These are phyloP conservation scores for Leccinum sublutescens DNA, from an alignment of 768 basidiomycete genomes.

Conservation along the genomic window DNA sequence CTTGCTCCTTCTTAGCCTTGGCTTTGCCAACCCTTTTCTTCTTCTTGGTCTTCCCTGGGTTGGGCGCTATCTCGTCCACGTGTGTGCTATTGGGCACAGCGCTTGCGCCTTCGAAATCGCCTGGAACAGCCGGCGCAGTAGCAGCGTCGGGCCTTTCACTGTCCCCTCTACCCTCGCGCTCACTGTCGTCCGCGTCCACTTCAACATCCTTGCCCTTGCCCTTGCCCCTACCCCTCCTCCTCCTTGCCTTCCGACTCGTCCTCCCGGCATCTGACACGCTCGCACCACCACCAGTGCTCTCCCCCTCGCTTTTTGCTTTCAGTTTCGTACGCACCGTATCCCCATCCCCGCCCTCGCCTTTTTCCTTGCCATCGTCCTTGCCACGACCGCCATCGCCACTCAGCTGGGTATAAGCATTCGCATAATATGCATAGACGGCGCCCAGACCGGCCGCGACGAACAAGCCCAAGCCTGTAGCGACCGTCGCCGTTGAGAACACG, in stretches of 20 bases:
- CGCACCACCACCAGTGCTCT: not conserved
- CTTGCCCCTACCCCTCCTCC: not conserved
- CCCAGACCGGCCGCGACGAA: slow-evolving; percentile 18
- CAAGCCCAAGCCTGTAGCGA: slow-evolving; percentile 34
- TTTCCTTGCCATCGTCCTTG: not conserved
- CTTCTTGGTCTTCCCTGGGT: slow-evolving; percentile 37
- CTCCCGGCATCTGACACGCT: not conserved
- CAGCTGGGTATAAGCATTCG: not conserved
- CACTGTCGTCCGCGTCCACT: not conserved
- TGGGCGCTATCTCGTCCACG: slow-evolving; percentile 10
- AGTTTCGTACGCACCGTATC: not conserved
- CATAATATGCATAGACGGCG: slow-evolving; percentile 16
- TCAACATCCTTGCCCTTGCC: not conserved
- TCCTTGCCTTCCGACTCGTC: not conserved
- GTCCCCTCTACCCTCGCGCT: too few relatives aligned
- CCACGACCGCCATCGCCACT: not conserved
- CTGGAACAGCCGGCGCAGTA: slow-evolving; percentile 6
- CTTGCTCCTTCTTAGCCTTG: not conserved
- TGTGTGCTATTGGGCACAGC: not conserved
- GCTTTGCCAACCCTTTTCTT: slow-evolving; percentile 27
- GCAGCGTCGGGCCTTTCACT: not conserved
- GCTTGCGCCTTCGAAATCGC: slow-evolving; percentile 9
- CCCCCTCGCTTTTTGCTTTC: not conserved
- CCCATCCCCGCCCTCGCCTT: not conserved
- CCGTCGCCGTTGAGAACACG: slow-evolving; percentile 29